A percentile compares a stretch with the other conserved stretches of the same genome.
Conservation (phyloP, 805 yeast genomes). For the Vanderwaltozyma polyspora region DNA sequence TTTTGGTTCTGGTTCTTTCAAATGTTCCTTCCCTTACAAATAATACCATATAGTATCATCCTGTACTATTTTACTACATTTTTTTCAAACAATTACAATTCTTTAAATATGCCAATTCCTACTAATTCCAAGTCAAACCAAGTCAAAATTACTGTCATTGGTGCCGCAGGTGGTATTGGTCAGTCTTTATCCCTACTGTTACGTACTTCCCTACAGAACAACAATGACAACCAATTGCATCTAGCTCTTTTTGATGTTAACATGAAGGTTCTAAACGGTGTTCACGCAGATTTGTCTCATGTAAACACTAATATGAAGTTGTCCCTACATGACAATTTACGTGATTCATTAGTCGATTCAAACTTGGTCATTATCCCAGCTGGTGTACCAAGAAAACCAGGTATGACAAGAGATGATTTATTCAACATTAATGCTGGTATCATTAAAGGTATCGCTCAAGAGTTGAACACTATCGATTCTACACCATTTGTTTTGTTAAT, state of each 20-base stretch:
- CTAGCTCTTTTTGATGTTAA: constrained; percentile 57
- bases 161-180: constrained; percentile 84
- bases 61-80: no score
- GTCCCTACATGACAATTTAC: constrained; percentile 56
- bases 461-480: neutral
- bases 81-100: no score
- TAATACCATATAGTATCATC: no score
- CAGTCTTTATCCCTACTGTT: constrained; percentile 57
- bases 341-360: constrained; percentile 60
- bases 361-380: constrained; percentile 85
- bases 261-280: constrained; percentile 61
- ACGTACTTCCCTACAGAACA: constrained; percentile 59
- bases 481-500: constrained; percentile 37
- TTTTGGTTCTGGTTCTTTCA: no score
- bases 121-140: neutral
- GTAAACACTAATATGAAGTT: constrained; percentile 63
- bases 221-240: constrained; percentile 28
- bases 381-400: constrained; percentile 84
- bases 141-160: constrained; percentile 19
- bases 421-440: constrained; percentile 76
- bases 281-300: constrained; percentile 70
- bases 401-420: constrained; percentile 81
- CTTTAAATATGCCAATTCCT: neutral
- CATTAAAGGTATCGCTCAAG: constrained; percentile 62
- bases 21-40: no score